Percentiles rank a stretch among this genome's conserved stretches.
Evolutionary conservation across 352 stramenopile genomes (phyloP).

Genomic region (Albugo candida): DNA sequence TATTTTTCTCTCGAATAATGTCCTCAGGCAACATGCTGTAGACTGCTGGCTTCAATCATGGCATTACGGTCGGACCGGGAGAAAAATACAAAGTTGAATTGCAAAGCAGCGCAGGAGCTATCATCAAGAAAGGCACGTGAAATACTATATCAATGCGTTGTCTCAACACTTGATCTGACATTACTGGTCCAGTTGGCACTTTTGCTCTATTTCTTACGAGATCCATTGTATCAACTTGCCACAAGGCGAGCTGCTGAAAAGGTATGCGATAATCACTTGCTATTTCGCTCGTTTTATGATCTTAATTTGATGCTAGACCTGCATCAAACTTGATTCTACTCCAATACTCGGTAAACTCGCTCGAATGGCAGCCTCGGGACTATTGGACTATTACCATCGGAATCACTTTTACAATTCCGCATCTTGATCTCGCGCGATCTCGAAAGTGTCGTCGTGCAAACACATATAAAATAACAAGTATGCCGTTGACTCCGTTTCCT

Average conservation of each 20-base stretch:
- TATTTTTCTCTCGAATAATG: not conserved
- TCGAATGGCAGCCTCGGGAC: conserved; percentile 37
- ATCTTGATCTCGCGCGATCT: conserved; percentile 18
- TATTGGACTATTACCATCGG: conserved; percentile 73
- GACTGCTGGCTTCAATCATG: not conserved
- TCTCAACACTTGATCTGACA: not conserved
- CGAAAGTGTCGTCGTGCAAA: conserved; percentile 1
- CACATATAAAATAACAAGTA: conserved; percentile 63
- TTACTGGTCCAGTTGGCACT: conserved; percentile 34
- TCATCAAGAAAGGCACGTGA: not conserved
- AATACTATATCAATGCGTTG: not conserved
- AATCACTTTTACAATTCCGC: conserved; percentile 78
- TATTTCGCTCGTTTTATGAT: not conserved
- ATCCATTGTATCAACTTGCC: conserved; percentile 45
- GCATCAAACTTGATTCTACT: conserved; percentile 37
- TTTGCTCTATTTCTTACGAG: conserved; percentile 65
- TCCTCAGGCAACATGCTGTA: not conserved
- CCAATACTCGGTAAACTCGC: conserved; percentile 50
- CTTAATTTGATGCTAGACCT: conserved; percentile 13
- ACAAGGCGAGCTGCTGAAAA: conserved; percentile 49
- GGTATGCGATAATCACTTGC: conserved; percentile 12
- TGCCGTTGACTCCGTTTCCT: conserved; percentile 31
- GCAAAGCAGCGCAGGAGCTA: too few relatives aligned
- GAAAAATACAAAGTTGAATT: too few relatives aligned
- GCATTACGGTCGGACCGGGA: too few relatives aligned